Evolutionary conservation across 106 monocot species (phyloP).

Genomic region (Vanilla planifolia): DNA sequence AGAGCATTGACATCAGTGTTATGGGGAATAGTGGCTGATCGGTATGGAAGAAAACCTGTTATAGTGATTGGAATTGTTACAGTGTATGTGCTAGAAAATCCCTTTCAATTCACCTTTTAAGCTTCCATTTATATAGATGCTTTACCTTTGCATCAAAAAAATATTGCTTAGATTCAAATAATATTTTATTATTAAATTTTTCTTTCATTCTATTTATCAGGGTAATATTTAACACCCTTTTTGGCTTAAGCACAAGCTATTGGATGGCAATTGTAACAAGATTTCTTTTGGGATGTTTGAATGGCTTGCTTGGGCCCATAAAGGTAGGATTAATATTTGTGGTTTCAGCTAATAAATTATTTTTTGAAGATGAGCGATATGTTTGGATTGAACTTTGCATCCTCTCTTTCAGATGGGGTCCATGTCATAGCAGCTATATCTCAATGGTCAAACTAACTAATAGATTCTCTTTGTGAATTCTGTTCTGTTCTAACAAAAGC

Average conservation of each 20-base stretch:
- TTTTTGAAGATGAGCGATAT: too few relatives aligned
- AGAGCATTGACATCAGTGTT: slow-evolving; percentile 71
- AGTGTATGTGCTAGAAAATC: slow-evolving; percentile 40
- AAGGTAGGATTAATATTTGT: slow-evolving; percentile 23
- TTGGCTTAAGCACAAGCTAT: slow-evolving; percentile 76
- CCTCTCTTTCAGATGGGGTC: too few relatives aligned
- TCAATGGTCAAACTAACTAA: too few relatives aligned
- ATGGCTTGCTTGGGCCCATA: slow-evolving; percentile 70
- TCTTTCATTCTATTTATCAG: slow-evolving; percentile 24
- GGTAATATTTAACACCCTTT: slow-evolving; percentile 70
- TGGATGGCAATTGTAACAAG: slow-evolving; percentile 91
- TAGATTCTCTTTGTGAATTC: too few relatives aligned
- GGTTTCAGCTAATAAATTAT: too few relatives aligned
- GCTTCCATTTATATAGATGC: neutral
- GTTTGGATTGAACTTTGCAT: too few relatives aligned
- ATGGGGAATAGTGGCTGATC: slow-evolving; percentile 80
- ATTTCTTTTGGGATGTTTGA: slow-evolving; percentile 76
- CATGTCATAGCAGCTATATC: too few relatives aligned
- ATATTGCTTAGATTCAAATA: neutral
- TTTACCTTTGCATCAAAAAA: neutral
- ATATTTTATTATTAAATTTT: neutral
- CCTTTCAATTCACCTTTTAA: neutral
- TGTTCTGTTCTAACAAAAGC: too few relatives aligned
- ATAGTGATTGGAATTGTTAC: slow-evolving; percentile 50
- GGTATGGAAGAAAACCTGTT: slow-evolving; percentile 82